These are phyloP conservation scores for Willaertia magna DNA, from an alignment of 208 protist genomes.

Conservation along the genomic window DNA sequence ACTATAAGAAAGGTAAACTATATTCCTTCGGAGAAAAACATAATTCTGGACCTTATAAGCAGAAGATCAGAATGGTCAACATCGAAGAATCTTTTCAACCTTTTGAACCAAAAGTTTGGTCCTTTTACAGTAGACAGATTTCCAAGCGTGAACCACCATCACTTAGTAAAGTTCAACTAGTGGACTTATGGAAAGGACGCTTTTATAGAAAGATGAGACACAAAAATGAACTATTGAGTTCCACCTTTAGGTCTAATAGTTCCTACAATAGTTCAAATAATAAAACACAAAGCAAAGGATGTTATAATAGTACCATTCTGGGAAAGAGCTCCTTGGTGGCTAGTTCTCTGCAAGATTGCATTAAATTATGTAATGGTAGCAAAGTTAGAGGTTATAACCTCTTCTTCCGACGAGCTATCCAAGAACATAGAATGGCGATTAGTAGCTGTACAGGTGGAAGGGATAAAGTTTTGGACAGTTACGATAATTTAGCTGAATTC, in stretches of 20 bases:
- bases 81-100: not conserved
- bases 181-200: not conserved
- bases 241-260: not conserved
- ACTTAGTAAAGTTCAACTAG: not conserved
- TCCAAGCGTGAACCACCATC: not conserved
- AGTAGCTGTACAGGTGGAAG: no score
- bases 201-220: not conserved
- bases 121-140: not conserved
- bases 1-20: not conserved
- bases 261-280: not conserved
- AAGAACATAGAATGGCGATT: no score
- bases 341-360: not conserved
- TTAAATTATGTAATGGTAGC: no score
- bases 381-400: no score
- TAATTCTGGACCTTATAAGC: not conserved
- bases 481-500: no score
- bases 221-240: not conserved
- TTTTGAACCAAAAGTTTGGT: not conserved
- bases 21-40: not conserved
- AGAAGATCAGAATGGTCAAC: not conserved
- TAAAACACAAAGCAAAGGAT: not conserved
- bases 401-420: no score
- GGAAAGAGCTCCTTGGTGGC: not conserved
- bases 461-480: no score
- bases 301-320: not conserved